Evolutionary conservation across 768 basidiomycete genomes (phyloP).

Genomic region (Pleurotus giganteus): DNA sequence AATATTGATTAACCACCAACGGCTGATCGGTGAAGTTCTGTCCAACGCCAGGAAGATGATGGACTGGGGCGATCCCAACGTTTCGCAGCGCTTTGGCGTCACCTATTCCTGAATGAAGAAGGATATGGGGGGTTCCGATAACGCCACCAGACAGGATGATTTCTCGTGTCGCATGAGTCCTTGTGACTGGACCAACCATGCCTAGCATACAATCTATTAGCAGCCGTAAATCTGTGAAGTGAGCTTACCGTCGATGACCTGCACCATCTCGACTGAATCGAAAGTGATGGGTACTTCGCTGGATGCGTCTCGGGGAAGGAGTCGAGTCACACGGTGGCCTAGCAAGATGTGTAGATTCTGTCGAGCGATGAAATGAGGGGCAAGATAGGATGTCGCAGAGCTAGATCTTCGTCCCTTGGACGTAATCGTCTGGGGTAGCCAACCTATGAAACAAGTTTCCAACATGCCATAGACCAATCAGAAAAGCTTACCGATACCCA

Average conservation of each 20-base stretch:
- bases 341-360: conserved; percentile 31
- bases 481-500: conserved; percentile 24
- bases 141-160: conserved; percentile 32
- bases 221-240: background rate
- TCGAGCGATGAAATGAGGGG: conserved; percentile 20
- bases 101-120: conserved; percentile 27
- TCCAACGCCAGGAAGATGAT: conserved; percentile 22
- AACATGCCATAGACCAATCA: background rate
- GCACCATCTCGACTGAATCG: conserved; percentile 19
- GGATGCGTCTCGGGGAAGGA: conserved; percentile 19
- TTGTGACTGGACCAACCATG: background rate
- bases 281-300: conserved; percentile 17
- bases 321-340: conserved; percentile 21
- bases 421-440: conserved; percentile 24
- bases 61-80: conserved; percentile 16
- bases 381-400: conserved; percentile 29
- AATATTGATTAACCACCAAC: conserved; percentile 9
- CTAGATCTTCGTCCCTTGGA: conserved; percentile 24
- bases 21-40: conserved; percentile 22
- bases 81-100: conserved; percentile 8
- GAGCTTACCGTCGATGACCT: conserved; percentile 13
- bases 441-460: conserved; percentile 18
- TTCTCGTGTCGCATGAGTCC: conserved; percentile 29
- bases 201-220: background rate
- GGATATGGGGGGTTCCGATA: conserved; percentile 18